phyloP scores from a whole-genome alignment of 2,329 filamentous ascomycete genomes.

The Trichoderma guizhouense region DNA sequence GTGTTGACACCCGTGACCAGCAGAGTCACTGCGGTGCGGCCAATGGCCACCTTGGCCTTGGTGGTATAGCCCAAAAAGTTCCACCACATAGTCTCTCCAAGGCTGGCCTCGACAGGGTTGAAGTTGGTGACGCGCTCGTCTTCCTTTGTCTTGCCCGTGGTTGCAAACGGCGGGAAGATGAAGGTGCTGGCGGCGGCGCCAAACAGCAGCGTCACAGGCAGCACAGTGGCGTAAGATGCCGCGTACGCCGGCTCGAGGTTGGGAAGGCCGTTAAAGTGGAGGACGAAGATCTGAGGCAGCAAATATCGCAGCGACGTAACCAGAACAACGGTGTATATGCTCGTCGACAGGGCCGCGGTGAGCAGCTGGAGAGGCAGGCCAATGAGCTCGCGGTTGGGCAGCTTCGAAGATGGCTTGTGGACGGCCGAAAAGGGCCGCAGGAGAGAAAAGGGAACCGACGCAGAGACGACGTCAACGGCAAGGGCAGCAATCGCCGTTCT shows the following conservation, averaged over 20 bases:
- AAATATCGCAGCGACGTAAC: conserved; percentile 66
- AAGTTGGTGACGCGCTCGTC: conserved; percentile 54
- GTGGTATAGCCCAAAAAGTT: conserved; percentile 69
- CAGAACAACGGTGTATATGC: conserved; percentile 72
- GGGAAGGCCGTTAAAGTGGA: conserved; percentile 69
- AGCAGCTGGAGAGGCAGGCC: conserved; percentile 61
- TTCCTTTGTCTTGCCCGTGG: conserved; percentile 46
- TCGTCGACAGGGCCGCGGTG: conserved; percentile 65
- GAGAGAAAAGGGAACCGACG: conserved; percentile 70
- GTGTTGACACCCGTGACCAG: conserved; percentile 56
- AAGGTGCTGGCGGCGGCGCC: conserved; percentile 72
- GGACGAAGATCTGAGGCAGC: conserved; percentile 68
- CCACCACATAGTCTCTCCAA: conserved; percentile 67
- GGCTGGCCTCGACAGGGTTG: conserved; percentile 60
- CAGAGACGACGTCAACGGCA: conserved; percentile 64
- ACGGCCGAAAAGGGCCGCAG: conserved; percentile 64
- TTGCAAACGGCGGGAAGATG: conserved; percentile 69
- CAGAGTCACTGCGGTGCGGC: conserved; percentile 59
- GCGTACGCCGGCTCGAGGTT: conserved; percentile 66
- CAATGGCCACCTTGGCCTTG: conserved; percentile 61
- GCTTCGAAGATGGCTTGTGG: conserved; percentile 53
- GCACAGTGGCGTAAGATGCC: conserved; percentile 56
- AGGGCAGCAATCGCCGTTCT: conserved; percentile 60
- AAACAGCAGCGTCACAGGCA: conserved; percentile 56
- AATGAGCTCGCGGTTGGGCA: conserved; percentile 63